Base-by-base conservation (phyloP, 2,329 filamentous ascomycete species). In the Stemphylium lycopersici region DNA sequence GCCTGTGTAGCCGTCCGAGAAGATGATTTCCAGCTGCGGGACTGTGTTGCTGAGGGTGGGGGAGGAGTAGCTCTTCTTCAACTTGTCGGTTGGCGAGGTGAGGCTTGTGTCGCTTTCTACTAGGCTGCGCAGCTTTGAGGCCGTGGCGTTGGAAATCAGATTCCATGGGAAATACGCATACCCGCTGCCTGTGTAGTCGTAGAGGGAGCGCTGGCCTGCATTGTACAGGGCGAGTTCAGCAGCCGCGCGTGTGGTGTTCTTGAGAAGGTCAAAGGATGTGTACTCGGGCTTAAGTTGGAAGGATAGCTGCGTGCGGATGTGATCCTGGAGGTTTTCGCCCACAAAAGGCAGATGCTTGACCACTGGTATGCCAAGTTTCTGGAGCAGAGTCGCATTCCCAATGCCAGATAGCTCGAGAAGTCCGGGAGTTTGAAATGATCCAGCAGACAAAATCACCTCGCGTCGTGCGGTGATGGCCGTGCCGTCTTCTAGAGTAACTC, bases 1-100 rank as follows among this genome's bases (percentile, higher is more conserved):
- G 13, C 79, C 79, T 0, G 76, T 77, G 62, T 79, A 80, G 2
- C 77, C 77, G 54, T 80, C 78, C 0, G 76, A 77, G 59, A 81
- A 78, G 52, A 80, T 77, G 32, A 79, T 56, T 60, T 80, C 78
- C 1, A 78, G 58, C 53, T 79, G 75, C 0, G 78, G 76, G 6
- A 79, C 70, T n/a, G 57, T 52, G 4, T 58, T 53, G 48, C 51
- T 67, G 29, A 63, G 47, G 2, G 59, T 44, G 10, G 79, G 63
- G 13, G 66, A 62, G 38, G 82, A 67, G 52, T 78, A 68, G 50
- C 58, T 58, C 39, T 63, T 61, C 52, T 68, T 70, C 34, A 65
- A 20, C 16, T 58, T 58, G 26, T 65, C 61, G 13, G 63, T 57
- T 4, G 59, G 32, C 0, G 64, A 63, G 3, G 43, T 61, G 42